Conservation (phyloP, 2,329 filamentous ascomycete species). For the Fusarium solani-melongenae region DNA sequence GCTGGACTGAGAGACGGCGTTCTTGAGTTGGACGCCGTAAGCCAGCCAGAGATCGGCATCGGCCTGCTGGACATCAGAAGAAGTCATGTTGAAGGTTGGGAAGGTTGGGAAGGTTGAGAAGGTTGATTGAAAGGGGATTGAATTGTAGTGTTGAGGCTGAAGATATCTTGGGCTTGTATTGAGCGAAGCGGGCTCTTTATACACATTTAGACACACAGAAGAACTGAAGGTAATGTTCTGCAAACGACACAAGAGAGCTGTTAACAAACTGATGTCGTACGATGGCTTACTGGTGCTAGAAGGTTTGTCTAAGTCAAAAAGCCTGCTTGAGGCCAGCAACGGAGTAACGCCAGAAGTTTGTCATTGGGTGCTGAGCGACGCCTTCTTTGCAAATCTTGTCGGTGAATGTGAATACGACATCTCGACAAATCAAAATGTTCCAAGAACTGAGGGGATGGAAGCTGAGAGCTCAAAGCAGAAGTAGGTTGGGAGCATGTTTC, state of each 20-base stretch:
- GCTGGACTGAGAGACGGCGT: not conserved
- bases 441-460: not conserved
- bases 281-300: not conserved
- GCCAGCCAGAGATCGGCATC: not conserved
- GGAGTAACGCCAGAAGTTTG: not conserved
- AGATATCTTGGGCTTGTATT: not conserved
- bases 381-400: not conserved
- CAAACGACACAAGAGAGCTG: not conserved
- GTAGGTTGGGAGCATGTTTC: not conserved
- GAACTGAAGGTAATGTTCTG: not conserved
- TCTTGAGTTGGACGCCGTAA: not conserved
- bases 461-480: not conserved
- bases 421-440: not conserved
- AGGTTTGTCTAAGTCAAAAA: not conserved
- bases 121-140: not conserved
- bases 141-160: not conserved
- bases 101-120: too few species aligned
- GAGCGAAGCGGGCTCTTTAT: not conserved
- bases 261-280: not conserved
- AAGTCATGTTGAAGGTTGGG: not conserved
- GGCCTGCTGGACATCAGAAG: not conserved
- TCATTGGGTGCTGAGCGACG: not conserved
- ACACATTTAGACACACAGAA: not conserved
- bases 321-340: not conserved
- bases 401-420: not conserved